Percentiles rank a stretch among this genome's conserved stretches.
These are phyloP conservation scores for Schwanniomyces yamadae DNA, from an alignment of 805 yeast species.

Conservation along the genomic window DNA sequence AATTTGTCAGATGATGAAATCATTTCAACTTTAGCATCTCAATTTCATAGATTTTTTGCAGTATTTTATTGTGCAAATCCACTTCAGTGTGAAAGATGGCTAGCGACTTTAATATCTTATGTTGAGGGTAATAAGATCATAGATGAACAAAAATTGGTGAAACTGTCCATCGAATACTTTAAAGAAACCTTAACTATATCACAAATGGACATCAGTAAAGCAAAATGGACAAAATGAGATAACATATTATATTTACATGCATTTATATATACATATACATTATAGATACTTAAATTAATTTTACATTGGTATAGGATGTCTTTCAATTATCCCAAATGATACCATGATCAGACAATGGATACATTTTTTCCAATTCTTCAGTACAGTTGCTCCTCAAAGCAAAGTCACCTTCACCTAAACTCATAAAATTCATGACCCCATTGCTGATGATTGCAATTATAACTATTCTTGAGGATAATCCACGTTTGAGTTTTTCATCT, in stretches of 20 bases:
- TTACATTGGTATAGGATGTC: no score
- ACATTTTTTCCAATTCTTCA: slow-evolving; percentile 16
- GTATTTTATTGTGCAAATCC: slow-evolving; percentile 4
- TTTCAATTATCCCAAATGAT: slow-evolving; percentile 9
- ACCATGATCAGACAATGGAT: slow-evolving; percentile 17
- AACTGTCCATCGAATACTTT: slow-evolving; percentile 4
- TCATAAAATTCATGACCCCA: slow-evolving; percentile 71
- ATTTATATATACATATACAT: not conserved
- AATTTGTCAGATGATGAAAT: slow-evolving; percentile 1
- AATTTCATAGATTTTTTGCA: slow-evolving; percentile 6
- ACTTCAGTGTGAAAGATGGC: slow-evolving; percentile 6
- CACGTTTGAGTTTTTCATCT: slow-evolving; percentile 49
- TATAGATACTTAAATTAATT: no score
- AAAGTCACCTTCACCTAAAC: slow-evolving; percentile 52
- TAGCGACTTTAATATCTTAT: not conserved
- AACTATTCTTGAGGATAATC: slow-evolving; percentile 45
- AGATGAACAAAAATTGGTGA: not conserved
- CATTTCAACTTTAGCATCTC: slow-evolving; percentile 2
- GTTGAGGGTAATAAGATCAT: not conserved
- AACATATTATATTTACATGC: not conserved
- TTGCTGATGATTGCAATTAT: slow-evolving; percentile 71
- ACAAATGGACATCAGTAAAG: slow-evolving; percentile 2
- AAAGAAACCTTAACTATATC: slow-evolving; percentile 2
- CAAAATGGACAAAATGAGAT: slow-evolving; percentile 1
- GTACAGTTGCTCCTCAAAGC: slow-evolving; percentile 14